Conservation (phyloP, 2,329 filamentous ascomycete species). For the Aspergillus piperis region DNA sequence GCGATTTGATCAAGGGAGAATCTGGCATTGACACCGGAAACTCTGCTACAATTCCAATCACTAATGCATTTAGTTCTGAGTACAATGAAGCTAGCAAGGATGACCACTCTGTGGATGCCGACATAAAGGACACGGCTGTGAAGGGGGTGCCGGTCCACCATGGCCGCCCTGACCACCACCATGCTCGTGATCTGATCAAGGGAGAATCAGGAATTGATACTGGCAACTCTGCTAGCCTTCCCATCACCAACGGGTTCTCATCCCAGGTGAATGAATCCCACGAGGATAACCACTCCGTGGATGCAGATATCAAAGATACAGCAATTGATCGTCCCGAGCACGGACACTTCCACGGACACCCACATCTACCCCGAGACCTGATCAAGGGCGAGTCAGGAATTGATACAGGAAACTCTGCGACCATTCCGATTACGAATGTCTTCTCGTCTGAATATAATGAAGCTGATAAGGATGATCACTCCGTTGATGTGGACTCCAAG, state of each 20-base stretch:
- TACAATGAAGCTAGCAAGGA: neutral
- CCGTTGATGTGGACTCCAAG: neutral
- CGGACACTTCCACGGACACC: neutral
- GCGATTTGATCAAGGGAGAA: constrained; percentile 23
- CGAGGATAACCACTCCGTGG: constrained; percentile 28
- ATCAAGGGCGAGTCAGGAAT: constrained; percentile 5
- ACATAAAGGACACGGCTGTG: neutral
- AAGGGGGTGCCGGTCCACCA: neutral
- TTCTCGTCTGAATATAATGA: neutral
- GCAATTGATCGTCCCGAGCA: constrained; percentile 1
- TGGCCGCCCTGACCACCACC: constrained; percentile 10
- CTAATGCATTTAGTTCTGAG: neutral
- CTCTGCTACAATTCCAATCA: constrained; percentile 14
- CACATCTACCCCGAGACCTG: neutral
- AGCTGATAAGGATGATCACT: constrained; percentile 15
- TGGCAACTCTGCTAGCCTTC: constrained; percentile 13
- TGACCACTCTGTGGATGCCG: constrained; percentile 8
- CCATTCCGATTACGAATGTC: neutral
- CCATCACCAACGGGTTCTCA: constrained; percentile 10
- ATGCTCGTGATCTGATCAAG: neutral
- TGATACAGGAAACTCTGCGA: constrained; percentile 8
- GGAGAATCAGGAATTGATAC: constrained; percentile 23
- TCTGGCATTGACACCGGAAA: constrained; percentile 23
- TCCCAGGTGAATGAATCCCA: constrained; percentile 19
- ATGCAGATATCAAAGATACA: constrained; percentile 18